These are phyloP conservation scores for Diaporthe sp. DNA, from an alignment of 2,329 filamentous ascomycete genomes.

Conservation along the genomic window DNA sequence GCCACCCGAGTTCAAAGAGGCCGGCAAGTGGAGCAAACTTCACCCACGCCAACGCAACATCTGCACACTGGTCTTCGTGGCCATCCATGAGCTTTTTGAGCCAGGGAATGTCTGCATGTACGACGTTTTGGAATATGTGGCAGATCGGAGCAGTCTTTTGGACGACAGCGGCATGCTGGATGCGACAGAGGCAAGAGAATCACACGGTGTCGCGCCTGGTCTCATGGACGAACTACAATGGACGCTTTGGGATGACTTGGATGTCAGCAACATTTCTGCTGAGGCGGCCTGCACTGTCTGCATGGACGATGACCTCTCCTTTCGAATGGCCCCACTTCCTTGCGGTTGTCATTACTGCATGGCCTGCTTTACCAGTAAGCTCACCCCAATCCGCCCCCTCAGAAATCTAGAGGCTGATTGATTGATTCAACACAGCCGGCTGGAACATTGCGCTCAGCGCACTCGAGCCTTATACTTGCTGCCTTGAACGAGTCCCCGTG, in stretches of 20 bases:
- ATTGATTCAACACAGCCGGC: background rate
- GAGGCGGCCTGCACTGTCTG: background rate
- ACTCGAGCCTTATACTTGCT: slow-evolving; percentile 10
- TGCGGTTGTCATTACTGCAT: slow-evolving; percentile 26
- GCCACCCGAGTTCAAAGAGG: background rate
- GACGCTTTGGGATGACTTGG: slow-evolving; percentile 22
- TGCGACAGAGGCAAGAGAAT: background rate
- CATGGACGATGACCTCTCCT: slow-evolving; percentile 1
- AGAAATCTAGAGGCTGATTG: background rate
- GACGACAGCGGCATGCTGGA: background rate
- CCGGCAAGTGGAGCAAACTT: background rate
- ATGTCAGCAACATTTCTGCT: background rate
- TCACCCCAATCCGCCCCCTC: background rate
- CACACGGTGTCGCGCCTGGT: background rate
- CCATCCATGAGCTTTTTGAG: background rate
- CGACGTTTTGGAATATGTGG: background rate
- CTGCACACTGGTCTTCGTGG: background rate
- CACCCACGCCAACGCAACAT: slow-evolving; percentile 4
- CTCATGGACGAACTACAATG: background rate
- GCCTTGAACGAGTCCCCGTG: slow-evolving; percentile 10
- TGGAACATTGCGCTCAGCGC: background rate
- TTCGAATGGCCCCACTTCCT: background rate
- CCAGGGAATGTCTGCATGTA: background rate
- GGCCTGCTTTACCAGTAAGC: slow-evolving; percentile 6
- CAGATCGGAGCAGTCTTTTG: background rate